Conservation (phyloP, 164 flowering plant species). For the Pachysandra terminalis region DNA sequence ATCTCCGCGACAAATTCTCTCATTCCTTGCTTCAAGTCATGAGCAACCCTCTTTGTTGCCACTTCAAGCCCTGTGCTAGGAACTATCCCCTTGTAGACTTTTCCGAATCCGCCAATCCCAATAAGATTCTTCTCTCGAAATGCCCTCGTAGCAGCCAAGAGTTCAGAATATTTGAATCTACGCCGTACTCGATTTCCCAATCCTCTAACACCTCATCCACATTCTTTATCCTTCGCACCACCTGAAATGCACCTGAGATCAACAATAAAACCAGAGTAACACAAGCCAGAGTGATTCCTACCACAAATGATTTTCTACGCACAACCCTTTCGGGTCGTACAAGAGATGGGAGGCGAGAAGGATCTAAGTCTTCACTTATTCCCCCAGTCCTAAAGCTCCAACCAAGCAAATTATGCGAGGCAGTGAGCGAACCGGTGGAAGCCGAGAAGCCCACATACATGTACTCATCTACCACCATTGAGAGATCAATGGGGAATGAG, state of each 20-base stretch:
- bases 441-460: conserved; percentile 55
- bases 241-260: conserved; percentile 1
- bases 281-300: conserved; percentile 15
- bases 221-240: conserved; percentile 1
- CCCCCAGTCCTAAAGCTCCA: conserved; percentile 48
- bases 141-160: conserved; percentile 37
- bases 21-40: conserved; percentile 40
- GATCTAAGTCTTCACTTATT: conserved; percentile 25
- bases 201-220: conserved; percentile 34
- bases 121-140: conserved; percentile 34
- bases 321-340: neutral
- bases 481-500: conserved; percentile 20
- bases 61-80: conserved; percentile 33
- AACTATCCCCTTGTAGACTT: conserved; percentile 40
- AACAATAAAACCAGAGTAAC: conserved; percentile 12
- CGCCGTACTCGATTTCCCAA: conserved; percentile 53
- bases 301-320: conserved; percentile 10
- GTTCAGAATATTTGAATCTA: conserved; percentile 43
- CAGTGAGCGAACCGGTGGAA: conserved; percentile 37
- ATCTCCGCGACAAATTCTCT: conserved; percentile 56
- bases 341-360: conserved; percentile 31
- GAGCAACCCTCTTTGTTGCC: conserved; percentile 44
- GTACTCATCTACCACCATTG: conserved; percentile 15
- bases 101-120: conserved; percentile 54
- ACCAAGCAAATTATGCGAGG: conserved; percentile 39